phyloP scores from a whole-genome alignment of 495 filamentous ascomycete species.

The Trichoderma gamsii region DNA sequence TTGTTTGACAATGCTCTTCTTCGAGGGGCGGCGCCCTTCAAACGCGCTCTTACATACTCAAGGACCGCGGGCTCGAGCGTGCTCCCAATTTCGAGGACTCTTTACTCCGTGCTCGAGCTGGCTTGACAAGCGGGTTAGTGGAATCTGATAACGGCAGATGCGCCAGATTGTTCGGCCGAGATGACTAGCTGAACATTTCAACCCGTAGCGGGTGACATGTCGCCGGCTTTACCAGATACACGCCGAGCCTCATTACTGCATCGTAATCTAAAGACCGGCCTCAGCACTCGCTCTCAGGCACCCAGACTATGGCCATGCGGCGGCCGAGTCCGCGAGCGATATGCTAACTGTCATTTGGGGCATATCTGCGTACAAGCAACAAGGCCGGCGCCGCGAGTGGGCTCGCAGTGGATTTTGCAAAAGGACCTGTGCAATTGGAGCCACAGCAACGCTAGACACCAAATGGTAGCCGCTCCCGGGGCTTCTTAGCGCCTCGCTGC shows the following conservation, averaged over 20 bases:
- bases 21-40: not conserved
- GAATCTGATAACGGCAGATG: not conserved
- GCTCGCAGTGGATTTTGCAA: conserved; percentile 9
- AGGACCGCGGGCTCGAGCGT: not conserved
- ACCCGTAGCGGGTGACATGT: not conserved
- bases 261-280: not conserved
- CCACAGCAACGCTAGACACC: conserved; percentile 10
- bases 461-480: conserved; percentile 8
- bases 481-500: conserved; percentile 4
- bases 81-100: not conserved
- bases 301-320: not conserved
- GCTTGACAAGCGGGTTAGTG: not conserved
- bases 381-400: conserved; percentile 8
- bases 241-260: not conserved
- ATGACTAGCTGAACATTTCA: not conserved
- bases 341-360: not conserved
- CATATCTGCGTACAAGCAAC: not conserved
- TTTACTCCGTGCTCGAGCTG: not conserved
- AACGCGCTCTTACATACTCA: not conserved
- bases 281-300: not conserved
- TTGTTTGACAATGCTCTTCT: not conserved
- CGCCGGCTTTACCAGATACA: not conserved
- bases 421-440: conserved; percentile 12
- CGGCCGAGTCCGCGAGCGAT: not conserved
- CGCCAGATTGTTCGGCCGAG: not conserved